These are phyloP conservation scores for Bipolaris cookei DNA, from an alignment of 2,329 filamentous ascomycete genomes.

Conservation along the genomic window DNA sequence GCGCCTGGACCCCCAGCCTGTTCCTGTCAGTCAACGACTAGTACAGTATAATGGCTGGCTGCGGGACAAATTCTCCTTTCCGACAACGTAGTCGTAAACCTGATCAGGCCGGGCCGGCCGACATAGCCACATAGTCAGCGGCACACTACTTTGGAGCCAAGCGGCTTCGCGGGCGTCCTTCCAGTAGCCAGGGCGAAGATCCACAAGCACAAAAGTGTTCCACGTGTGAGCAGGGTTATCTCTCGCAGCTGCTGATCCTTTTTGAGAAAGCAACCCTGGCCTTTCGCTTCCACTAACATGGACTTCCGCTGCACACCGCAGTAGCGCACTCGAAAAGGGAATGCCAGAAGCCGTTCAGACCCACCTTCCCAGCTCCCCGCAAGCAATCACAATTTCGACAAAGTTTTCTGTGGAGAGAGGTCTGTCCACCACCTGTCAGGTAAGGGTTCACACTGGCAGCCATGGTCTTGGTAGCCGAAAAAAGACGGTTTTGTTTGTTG, in stretches of 20 bases:
- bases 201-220: conserved; percentile 30
- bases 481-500: neutral
- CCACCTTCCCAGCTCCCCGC: conserved; percentile 49
- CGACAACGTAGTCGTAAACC: conserved; percentile 6
- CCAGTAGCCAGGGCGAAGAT: conserved; percentile 31
- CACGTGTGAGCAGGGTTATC: conserved; percentile 48
- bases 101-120: conserved; percentile 16
- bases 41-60: conserved; percentile 18
- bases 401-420: conserved; percentile 41
- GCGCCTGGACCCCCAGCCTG: conserved; percentile 25
- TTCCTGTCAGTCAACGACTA: conserved; percentile 23
- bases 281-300: conserved; percentile 46
- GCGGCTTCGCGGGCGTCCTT: conserved; percentile 32
- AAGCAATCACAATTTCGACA: conserved; percentile 44
- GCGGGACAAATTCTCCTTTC: conserved; percentile 12
- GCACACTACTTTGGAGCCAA: conserved; percentile 21
- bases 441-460: conserved; percentile 20
- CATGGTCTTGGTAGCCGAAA: conserved; percentile 6
- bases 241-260: conserved; percentile 36
- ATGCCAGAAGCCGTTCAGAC: conserved; percentile 35
- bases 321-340: conserved; percentile 38
- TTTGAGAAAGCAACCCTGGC: conserved; percentile 35
- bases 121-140: conserved; percentile 16
- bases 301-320: conserved; percentile 45
- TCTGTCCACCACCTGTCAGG: conserved; percentile 25